Evolutionary conservation across 495 filamentous ascomycete species (phyloP), one percentile per base, ranked within the genome.

Genomic region (Tuber brumale): DNA sequence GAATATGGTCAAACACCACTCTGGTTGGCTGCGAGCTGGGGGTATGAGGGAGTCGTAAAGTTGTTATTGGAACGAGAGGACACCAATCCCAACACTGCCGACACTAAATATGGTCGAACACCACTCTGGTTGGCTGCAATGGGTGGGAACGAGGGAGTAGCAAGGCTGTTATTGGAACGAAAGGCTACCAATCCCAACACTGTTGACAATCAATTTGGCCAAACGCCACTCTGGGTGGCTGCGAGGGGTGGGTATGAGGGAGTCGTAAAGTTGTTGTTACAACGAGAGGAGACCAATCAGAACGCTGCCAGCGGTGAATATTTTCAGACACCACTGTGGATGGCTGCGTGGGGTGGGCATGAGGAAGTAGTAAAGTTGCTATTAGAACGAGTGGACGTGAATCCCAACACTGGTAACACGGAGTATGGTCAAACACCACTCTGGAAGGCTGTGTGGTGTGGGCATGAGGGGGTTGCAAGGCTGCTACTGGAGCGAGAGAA

Each of bases 181-280:
- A 3, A 37, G 3, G 37, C 1, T 3, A 37, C 3, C 37, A 37
- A 37, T 37, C 37, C 37, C 3, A 37, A 37, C 3, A 27, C 48
- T 9, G 51, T 21, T 14, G 76, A 81, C 31, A n/a, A 71, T 3
- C 46, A 44, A 48, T 44, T 76, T 72, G 76, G 76, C 18, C 76
- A 73, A 51, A 80, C 84, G 23, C 81, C 84, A 45, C 79, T 84
- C 69, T 84, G 77, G 16, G 83, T 74, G 79, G 86, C 85, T 39
- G 84, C 84, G 27, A 76, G 74, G 72, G 75, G 74, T n/a, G 86
- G 85, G 8, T 79, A 86, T 74, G 75, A 83, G 69, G 82, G 71
- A 19, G 76, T 87, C 72, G 86, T 79, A 18, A n/a, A 5, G 69
- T 10, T 72, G 14, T 69, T 75, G 3, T 44, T 77, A 23, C 35